A percentile compares a stretch with the other conserved stretches of the same genome.
Evolutionary conservation across 73 alveolate genomes (phyloP).

Genomic region (Symbiodinium pilosum): DNA sequence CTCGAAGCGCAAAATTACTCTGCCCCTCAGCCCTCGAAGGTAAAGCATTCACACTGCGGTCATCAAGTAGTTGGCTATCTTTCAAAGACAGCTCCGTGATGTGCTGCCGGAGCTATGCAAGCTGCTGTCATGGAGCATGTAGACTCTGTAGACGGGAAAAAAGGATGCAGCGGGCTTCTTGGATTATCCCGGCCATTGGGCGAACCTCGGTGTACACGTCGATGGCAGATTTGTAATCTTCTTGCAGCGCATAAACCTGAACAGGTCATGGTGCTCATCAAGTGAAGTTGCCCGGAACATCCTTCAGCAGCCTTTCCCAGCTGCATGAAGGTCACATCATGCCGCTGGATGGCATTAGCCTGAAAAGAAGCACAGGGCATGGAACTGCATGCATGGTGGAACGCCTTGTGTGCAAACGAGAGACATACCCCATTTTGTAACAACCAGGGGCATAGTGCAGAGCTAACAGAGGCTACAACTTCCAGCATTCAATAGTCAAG

Average conservation of each 20-base stretch:
- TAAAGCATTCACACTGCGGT: too few relatives aligned
- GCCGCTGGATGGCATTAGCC: conserved; percentile 97
- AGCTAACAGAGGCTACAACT: background rate
- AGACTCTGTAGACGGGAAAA: too few relatives aligned
- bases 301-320: conserved; percentile 97
- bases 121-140: too few relatives aligned
- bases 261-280: too few relatives aligned
- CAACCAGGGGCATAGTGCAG: background rate
- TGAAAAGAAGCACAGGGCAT: background rate
- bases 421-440: too few relatives aligned
- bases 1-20: too few relatives aligned
- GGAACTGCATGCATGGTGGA: too few relatives aligned
- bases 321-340: conserved; percentile 97
- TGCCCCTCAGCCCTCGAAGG: background rate
- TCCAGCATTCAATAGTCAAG: background rate
- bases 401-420: too few relatives aligned
- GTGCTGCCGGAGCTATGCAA: too few relatives aligned
- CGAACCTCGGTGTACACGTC: conserved; percentile 97
- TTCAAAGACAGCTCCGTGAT: too few relatives aligned
- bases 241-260: conserved; percentile 95
- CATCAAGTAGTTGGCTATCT: too few relatives aligned
- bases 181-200: background rate
- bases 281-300: background rate
- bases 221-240: conserved; percentile 98
- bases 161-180: background rate